phyloP scores from a whole-genome alignment of 192 early-diverging fungal genomes.

The Cetraspora pellucida region DNA sequence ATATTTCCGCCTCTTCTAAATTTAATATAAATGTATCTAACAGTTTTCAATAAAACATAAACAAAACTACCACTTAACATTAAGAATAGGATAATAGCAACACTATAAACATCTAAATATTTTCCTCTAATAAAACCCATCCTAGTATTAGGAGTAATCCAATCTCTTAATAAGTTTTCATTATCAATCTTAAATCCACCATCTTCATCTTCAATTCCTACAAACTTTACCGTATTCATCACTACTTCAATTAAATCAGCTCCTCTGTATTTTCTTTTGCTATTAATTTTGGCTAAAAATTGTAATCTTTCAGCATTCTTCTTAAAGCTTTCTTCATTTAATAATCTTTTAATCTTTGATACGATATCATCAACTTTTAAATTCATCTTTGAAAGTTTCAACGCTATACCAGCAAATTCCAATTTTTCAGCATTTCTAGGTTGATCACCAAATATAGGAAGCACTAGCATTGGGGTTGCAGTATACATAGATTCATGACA shows the following conservation, averaged over 20 bases:
- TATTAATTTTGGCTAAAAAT: conserved; percentile 23
- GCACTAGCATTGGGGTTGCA: conserved; percentile 37
- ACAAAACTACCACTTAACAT: too few relatives aligned
- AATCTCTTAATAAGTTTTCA: conserved; percentile 12
- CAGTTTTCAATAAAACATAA: too few relatives aligned
- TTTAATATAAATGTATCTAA: too few relatives aligned
- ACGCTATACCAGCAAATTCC: background rate
- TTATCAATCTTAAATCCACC: background rate
- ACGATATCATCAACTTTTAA: too few relatives aligned
- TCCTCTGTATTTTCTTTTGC: conserved; percentile 24
- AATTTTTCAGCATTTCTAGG: conserved; percentile 1
- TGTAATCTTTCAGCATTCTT: conserved; percentile 18
- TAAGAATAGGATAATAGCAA: too few relatives aligned
- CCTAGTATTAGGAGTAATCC: conserved; percentile 17
- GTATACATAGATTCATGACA: conserved; percentile 41
- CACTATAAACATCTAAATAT: conserved; percentile 22
- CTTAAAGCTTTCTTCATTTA: background rate
- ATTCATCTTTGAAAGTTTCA: conserved; percentile 4
- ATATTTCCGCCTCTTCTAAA: too few relatives aligned
- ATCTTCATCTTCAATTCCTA: background rate
- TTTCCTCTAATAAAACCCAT: conserved; percentile 32
- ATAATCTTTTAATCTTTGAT: background rate
- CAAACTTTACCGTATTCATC: background rate
- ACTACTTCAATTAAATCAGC: conserved; percentile 30
- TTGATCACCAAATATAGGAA: conserved; percentile 32